Conservation (phyloP, 1,139 yeast species). For the Sugiyamaella novakii region DNA sequence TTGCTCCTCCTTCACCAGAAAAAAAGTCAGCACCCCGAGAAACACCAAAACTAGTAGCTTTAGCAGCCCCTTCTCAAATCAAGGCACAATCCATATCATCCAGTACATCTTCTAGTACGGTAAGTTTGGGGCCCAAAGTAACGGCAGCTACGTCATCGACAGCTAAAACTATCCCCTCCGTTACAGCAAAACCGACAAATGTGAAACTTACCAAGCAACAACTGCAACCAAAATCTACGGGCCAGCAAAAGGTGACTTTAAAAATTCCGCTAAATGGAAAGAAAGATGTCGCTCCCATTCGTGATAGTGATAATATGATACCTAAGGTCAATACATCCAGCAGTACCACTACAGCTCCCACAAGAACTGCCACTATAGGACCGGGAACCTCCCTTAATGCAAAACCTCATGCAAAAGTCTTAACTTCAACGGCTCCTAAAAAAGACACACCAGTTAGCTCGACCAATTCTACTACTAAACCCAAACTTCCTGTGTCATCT, state of each 20-base stretch:
- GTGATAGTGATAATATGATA: too few species aligned
- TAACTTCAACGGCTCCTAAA: not conserved
- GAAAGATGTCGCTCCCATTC: too few species aligned
- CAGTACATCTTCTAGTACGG: not conserved
- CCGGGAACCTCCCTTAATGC: slow-evolving; percentile 23
- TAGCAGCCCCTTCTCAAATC: not conserved
- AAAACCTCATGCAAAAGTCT: not conserved
- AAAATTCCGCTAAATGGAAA: slow-evolving; percentile 7
- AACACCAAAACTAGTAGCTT: not conserved
- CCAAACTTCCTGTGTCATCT: slow-evolving; percentile 6
- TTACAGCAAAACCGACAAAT: slow-evolving; percentile 4
- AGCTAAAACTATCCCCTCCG: not conserved
- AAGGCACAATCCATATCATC: not conserved
- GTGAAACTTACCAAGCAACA: slow-evolving; percentile 14
- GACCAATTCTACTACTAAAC: not conserved
- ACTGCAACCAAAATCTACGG: slow-evolving; percentile 11
- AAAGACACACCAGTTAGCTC: not conserved
- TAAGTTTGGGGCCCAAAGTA: not conserved
- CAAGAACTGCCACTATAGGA: slow-evolving; percentile 6
- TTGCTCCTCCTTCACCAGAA: slow-evolving; percentile 6
- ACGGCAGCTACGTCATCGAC: not conserved
- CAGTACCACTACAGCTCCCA: too few species aligned
- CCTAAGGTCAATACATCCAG: too few species aligned
- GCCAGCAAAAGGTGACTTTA: slow-evolving; percentile 7
- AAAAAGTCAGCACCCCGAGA: not conserved